These are phyloP conservation scores for Verticillium isaacii DNA, from an alignment of 2,329 filamentous ascomycete species.

Conservation along the genomic window DNA sequence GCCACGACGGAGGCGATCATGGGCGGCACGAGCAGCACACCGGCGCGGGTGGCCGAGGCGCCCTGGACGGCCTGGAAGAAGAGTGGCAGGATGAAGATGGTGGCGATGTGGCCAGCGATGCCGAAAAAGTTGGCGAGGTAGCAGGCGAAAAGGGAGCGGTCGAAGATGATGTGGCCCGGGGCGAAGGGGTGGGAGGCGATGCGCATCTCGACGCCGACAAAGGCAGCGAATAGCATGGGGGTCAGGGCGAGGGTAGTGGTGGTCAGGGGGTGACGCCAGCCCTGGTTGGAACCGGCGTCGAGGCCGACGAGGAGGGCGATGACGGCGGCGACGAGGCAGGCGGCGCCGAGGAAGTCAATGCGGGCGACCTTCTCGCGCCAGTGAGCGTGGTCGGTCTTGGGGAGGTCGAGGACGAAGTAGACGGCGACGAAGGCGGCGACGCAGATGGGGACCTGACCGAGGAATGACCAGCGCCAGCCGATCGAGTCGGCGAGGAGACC, in stretches of 20 bases:
- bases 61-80: conserved; percentile 72
- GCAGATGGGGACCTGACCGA: conserved; percentile 66
- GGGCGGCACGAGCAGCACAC: conserved; percentile 61
- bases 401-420: conserved; percentile 56
- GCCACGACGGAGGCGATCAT: conserved; percentile 59
- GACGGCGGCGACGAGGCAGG: conserved; percentile 61
- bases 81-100: conserved; percentile 70
- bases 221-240: conserved; percentile 57
- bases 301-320: conserved; percentile 63
- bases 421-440: conserved; percentile 61
- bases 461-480: conserved; percentile 72
- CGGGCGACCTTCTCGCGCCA: conserved; percentile 62
- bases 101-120: conserved; percentile 50
- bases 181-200: conserved; percentile 69
- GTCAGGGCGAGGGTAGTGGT: conserved; percentile 52
- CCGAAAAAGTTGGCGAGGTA: conserved; percentile 71
- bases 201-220: conserved; percentile 63
- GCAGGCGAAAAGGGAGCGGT: conserved; percentile 59
- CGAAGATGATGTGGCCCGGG: conserved; percentile 68
- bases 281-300: conserved; percentile 67
- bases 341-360: conserved; percentile 70
- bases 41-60: conserved; percentile 58
- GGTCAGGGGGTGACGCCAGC: conserved; percentile 58
- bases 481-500: conserved; percentile 68
- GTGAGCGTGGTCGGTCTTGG: conserved; percentile 50